Percentiles rank a stretch among this genome's conserved stretches.
Evolutionary conservation across 768 basidiomycete genomes (phyloP).

Genomic region (Podaxis rugospora): DNA sequence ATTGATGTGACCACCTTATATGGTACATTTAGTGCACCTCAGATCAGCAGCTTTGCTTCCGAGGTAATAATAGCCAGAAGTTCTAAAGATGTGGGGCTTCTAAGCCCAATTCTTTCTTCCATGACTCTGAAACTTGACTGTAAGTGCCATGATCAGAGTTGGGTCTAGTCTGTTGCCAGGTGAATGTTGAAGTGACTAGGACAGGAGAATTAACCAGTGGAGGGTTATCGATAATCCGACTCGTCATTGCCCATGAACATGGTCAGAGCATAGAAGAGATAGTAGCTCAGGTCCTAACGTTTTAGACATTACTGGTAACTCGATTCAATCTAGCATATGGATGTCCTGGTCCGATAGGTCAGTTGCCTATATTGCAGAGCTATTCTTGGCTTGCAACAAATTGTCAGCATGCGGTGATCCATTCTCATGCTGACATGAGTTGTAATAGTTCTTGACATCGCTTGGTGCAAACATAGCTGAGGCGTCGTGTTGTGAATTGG

Average conservation of each 20-base stretch:
- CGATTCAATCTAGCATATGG: too few species aligned
- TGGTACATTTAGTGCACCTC: neutral
- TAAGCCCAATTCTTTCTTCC: neutral
- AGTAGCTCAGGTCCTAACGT: neutral
- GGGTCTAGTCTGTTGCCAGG: neutral
- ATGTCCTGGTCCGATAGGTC: neutral
- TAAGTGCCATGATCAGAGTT: neutral
- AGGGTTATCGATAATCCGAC: neutral
- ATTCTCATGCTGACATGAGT: neutral
- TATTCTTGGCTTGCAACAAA: neutral
- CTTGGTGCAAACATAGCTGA: neutral
- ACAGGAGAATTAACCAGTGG: neutral
- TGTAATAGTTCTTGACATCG: neutral
- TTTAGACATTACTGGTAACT: neutral
- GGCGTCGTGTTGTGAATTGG: neutral
- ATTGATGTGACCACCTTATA: slow-evolving; percentile 2
- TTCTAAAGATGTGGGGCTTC: neutral
- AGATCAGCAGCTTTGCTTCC: neutral
- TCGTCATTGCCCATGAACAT: neutral
- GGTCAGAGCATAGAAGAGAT: neutral
- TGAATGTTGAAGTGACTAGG: neutral
- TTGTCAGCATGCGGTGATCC: neutral
- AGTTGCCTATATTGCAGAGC: neutral
- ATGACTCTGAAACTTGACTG: neutral
- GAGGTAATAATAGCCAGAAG: neutral